These are phyloP conservation scores for Acorus calamus DNA, from an alignment of 106 monocot genomes.

Conservation along the genomic window DNA sequence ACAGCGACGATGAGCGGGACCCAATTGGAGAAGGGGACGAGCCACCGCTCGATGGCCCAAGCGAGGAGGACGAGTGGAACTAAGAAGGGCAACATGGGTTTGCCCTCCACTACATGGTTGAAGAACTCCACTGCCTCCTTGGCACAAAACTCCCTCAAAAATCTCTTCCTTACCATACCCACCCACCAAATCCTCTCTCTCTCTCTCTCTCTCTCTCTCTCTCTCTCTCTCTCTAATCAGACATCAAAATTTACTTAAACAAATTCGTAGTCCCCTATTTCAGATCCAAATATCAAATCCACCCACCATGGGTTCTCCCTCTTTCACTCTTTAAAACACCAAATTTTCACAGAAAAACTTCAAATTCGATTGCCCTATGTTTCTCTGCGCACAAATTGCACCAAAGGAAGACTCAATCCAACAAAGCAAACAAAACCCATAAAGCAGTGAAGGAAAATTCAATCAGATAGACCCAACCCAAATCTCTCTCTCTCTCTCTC, in stretches of 20 bases:
- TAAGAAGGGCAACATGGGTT: conserved; percentile 81
- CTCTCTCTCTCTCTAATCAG: not conserved
- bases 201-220: conserved; percentile 3
- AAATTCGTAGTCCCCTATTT: not conserved
- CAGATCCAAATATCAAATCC: too few species aligned
- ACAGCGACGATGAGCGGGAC: conserved; percentile 75
- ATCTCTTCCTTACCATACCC: conserved; percentile 19
- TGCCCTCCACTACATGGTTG: conserved; percentile 58
- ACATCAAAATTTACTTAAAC: not conserved
- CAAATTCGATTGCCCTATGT: too few species aligned
- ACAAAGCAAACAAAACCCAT: too few species aligned
- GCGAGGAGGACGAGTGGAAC: conserved; percentile 61
- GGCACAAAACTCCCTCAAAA: conserved; percentile 17
- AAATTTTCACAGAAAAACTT: too few species aligned
- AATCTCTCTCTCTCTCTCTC: too few species aligned
- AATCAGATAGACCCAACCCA: too few species aligned
- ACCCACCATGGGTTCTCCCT: too few species aligned
- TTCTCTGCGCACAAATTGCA: too few species aligned
- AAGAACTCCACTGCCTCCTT: conserved; percentile 57
- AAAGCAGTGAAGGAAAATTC: too few species aligned
- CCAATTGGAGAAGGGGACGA: conserved; percentile 95
- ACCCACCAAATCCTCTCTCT: too few species aligned
- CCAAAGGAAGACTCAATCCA: too few species aligned
- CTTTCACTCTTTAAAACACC: too few species aligned
- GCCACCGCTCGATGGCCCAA: conserved; percentile 80